phyloP scores from a whole-genome alignment of 352 stramenopile genomes.

The Saprolegnia diclina region DNA sequence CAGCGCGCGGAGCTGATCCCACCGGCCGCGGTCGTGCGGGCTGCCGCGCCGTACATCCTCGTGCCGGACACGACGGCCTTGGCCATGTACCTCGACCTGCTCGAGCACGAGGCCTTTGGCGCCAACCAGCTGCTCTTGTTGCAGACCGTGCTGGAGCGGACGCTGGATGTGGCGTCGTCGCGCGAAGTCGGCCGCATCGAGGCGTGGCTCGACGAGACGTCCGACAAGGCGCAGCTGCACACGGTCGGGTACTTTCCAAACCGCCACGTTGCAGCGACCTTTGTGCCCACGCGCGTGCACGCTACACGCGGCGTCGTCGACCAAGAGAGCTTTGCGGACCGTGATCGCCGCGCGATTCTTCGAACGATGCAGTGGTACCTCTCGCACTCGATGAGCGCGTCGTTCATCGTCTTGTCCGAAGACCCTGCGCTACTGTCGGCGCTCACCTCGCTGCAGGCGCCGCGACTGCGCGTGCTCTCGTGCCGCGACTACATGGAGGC shows the following conservation, averaged over 20 bases:
- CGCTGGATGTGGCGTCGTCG: slow-evolving; percentile 56
- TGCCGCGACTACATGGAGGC: slow-evolving; percentile 49
- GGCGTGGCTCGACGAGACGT: slow-evolving; percentile 44
- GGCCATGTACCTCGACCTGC: slow-evolving; percentile 70
- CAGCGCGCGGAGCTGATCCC: slow-evolving; percentile 20
- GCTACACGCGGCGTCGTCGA: slow-evolving; percentile 5
- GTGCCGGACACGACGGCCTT: slow-evolving; percentile 65
- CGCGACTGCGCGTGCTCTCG: slow-evolving; percentile 47
- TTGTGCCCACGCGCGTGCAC: slow-evolving; percentile 31
- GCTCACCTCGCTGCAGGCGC: slow-evolving; percentile 29
- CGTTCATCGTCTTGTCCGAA: slow-evolving; percentile 58
- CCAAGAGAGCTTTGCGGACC: slow-evolving; percentile 37
- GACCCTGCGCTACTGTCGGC: slow-evolving; percentile 40
- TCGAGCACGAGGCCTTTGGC: slow-evolving; percentile 51
- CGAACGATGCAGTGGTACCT: slow-evolving; percentile 65
- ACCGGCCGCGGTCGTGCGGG: slow-evolving; percentile 43
- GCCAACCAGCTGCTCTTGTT: slow-evolving; percentile 56
- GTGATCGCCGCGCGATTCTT: slow-evolving; percentile 44
- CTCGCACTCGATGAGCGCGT: slow-evolving; percentile 35
- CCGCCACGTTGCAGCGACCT: slow-evolving; percentile 59
- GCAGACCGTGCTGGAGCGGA: slow-evolving; percentile 59
- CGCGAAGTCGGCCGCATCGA: slow-evolving; percentile 55
- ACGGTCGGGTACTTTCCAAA: slow-evolving; percentile 59
- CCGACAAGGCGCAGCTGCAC: slow-evolving; percentile 43
- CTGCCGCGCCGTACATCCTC: not conserved